A percentile compares a stretch with the other conserved stretches of the same genome.
Evolutionary conservation across 176 grass and related monocot genomes (phyloP).

Genomic region (Echinochloa phyllopogon): DNA sequence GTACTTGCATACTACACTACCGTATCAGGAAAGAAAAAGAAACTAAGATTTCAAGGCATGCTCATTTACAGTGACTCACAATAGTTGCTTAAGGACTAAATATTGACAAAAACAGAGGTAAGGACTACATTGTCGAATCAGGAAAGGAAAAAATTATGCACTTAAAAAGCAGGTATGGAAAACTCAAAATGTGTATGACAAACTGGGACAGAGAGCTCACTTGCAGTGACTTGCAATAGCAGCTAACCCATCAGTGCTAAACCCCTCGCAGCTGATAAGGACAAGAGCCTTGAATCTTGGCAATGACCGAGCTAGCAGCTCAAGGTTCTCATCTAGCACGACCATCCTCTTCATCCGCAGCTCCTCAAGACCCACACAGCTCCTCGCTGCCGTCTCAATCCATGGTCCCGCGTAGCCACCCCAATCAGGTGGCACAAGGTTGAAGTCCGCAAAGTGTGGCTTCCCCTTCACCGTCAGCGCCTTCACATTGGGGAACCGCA

Average conservation of each 20-base stretch:
- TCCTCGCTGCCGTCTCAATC: constrained; percentile 57
- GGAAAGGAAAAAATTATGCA: neutral
- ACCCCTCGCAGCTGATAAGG: constrained; percentile 79
- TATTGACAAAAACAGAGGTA: neutral
- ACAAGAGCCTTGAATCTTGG: constrained; percentile 63
- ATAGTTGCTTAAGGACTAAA: constrained; percentile 42
- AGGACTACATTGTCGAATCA: neutral
- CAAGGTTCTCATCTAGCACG: constrained; percentile 68
- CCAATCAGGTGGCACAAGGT: constrained; percentile 79
- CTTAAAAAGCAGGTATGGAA: neutral
- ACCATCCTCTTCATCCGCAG: constrained; percentile 89
- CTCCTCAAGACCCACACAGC: constrained; percentile 63
- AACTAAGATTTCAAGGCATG: neutral
- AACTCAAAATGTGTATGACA: neutral
- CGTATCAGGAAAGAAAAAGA: neutral
- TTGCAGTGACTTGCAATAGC: constrained; percentile 77
- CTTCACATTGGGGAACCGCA: constrained; percentile 57
- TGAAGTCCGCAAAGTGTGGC: constrained; percentile 85
- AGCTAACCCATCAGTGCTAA: constrained; percentile 78
- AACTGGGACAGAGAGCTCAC: constrained; percentile 36
- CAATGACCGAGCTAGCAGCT: constrained; percentile 68
- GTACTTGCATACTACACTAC: neutral
- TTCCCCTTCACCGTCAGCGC: constrained; percentile 75
- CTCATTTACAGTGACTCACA: constrained; percentile 72
- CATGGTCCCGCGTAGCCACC: constrained; percentile 63